A percentile compares a stretch with the other conserved stretches of the same genome.
Conservation (phyloP, 805 yeast genomes). For the Ogataea haglerorum region DNA sequence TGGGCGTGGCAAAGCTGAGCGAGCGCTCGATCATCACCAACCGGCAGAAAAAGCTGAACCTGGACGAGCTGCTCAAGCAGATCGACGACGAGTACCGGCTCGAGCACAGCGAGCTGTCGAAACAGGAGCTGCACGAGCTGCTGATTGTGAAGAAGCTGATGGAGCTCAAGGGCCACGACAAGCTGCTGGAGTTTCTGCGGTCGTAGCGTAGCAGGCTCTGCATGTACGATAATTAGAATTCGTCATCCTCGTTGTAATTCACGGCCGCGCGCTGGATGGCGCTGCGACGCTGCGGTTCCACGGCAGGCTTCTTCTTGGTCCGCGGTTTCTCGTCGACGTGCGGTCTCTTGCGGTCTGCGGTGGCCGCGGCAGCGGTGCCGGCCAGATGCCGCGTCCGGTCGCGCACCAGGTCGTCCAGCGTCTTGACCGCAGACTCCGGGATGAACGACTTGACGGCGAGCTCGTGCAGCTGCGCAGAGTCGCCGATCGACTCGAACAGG, state of each 20-base stretch:
- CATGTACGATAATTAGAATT: constrained; percentile 4
- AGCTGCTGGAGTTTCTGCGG: constrained; percentile 55
- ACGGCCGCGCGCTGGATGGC: constrained; percentile 34
- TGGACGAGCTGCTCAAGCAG: constrained; percentile 45
- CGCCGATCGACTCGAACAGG: constrained; percentile 57
- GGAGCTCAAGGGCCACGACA: constrained; percentile 65
- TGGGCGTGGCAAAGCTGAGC: constrained; percentile 33
- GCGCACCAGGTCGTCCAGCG: constrained; percentile 33
- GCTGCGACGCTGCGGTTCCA: constrained; percentile 43
- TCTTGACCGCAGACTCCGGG: constrained; percentile 42
- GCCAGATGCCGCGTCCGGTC: constrained; percentile 16
- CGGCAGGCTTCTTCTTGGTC: constrained; percentile 19
- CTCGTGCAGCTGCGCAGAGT: constrained; percentile 54
- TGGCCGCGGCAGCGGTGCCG: background rate
- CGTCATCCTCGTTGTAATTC: constrained; percentile 29
- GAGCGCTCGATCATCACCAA: constrained; percentile 29
- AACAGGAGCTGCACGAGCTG: constrained; percentile 49
- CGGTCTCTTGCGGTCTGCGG: constrained; percentile 1
- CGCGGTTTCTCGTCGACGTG: constrained; percentile 26
- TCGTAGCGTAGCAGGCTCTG: constrained; percentile 10
- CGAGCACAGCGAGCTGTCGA: constrained; percentile 16
- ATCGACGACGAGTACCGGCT: constrained; percentile 28
- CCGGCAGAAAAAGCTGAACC: constrained; percentile 36
- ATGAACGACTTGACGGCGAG: constrained; percentile 55
- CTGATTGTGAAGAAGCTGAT: constrained; percentile 57